Conservation (phyloP, 2,329 filamentous ascomycete genomes). For the Hypoxylon sp. region DNA sequence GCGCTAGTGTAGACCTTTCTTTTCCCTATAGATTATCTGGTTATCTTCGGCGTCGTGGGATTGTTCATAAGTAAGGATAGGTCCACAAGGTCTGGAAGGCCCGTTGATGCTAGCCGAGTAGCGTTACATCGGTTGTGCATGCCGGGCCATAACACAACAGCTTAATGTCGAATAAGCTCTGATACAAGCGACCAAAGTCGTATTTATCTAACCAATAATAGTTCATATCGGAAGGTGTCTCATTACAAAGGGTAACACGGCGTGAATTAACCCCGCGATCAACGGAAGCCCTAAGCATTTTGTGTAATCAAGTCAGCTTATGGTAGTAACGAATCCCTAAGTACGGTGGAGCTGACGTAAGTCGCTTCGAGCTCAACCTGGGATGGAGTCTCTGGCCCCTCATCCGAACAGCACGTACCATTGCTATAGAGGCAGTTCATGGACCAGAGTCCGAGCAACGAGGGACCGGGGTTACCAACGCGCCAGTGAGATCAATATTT, state of each 20-base stretch:
- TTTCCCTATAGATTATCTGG: background rate
- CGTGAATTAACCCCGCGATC: conserved; percentile 16
- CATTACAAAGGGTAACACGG: conserved; percentile 2
- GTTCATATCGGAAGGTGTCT: conserved; percentile 5
- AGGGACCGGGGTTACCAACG: background rate
- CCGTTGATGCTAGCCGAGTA: conserved; percentile 1
- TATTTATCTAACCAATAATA: conserved; percentile 18
- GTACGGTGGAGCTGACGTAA: conserved; percentile 12
- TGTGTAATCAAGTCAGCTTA: conserved; percentile 25
- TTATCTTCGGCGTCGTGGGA: background rate
- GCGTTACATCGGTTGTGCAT: conserved; percentile 24
- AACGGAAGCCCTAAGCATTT: conserved; percentile 19
- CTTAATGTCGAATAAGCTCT: background rate
- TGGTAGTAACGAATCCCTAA: conserved; percentile 1
- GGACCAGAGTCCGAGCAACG: too few relatives aligned
- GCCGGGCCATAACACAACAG: conserved; percentile 10
- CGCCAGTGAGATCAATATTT: background rate
- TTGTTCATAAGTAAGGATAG: background rate
- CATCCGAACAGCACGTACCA: background rate
- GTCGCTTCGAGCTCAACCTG: background rate
- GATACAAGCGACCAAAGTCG: conserved; percentile 7
- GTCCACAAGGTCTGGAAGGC: background rate
- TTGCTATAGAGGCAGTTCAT: too few relatives aligned
- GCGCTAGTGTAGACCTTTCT: conserved; percentile 11
- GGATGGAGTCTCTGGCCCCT: background rate